Evolutionary conservation across 208 protist species (phyloP), one percentile per base, ranked within the genome.

Genomic region (Trypanosoma cruzi): DNA sequence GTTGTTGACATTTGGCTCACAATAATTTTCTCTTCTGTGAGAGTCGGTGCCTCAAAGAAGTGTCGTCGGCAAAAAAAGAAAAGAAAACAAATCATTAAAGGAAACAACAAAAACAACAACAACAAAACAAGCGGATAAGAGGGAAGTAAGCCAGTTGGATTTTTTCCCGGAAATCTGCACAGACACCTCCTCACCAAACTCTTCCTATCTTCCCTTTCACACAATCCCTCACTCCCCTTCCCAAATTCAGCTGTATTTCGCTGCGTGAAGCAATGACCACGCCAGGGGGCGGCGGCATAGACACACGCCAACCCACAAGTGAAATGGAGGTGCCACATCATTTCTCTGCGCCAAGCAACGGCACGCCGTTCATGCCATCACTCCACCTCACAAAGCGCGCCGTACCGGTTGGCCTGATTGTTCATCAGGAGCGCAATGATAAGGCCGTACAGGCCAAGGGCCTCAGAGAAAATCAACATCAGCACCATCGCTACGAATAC

Each of bases 401-500:
- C 79, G 81, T 94, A 95, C 34, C 90, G 75, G 63, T 82, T 89
- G 29, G 90, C 88, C 7, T 82, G 92, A 77, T 92, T 93, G 82
- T 96, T 96, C 88, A 96, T 94, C 48, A 96, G 76, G 61, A 99
- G 86, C 65, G 96, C 98, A 61, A 99, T 98, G 81, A 99, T 99
- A 63, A 99, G 89, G 65, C 99, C 99, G 83, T 99, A 99, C 20
- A 99, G 79, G 70, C 96, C 99, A 10, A 99, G 89, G 56, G 98
- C 98, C 82, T 99, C 99, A 20, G 85, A 87, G 67, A 99, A 99
- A 97, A 99, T 99, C 29, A 99, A 93, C 87, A 99, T 99, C 48
- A 99, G 94, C 85, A 99, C 98, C 98, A 99, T 99, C 55, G 92
- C 95, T 44, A 99, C 97, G 82, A 99, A 99, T 26, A 99, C 93